Evolutionary conservation across 2,329 filamentous ascomycete genomes (phyloP).

Genomic region (Fusarium sp.): DNA sequence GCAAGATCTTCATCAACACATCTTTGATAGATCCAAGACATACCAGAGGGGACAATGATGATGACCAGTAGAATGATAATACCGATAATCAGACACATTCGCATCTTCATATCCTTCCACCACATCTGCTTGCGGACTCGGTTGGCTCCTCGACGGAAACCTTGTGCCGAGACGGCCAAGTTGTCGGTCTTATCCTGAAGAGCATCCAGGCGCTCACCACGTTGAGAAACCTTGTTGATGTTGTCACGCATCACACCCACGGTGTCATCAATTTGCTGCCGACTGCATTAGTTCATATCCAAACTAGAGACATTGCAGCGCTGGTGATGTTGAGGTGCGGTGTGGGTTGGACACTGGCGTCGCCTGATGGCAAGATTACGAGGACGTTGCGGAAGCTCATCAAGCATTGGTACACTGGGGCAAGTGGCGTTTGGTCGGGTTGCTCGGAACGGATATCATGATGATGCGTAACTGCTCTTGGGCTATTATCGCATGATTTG

Average conservation of each 20-base stretch:
- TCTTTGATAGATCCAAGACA: slow-evolving; percentile 6
- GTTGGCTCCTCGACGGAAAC: slow-evolving; percentile 96
- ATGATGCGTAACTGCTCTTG: neutral
- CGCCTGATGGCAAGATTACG: neutral
- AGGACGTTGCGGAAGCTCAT: neutral
- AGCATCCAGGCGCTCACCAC: slow-evolving; percentile 86
- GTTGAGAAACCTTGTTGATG: slow-evolving; percentile 94
- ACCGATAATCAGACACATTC: slow-evolving; percentile 91
- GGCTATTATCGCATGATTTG: neutral
- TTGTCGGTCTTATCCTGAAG: slow-evolving; percentile 96
- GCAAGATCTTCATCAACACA: neutral
- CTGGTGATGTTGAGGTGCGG: neutral
- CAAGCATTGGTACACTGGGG: neutral
- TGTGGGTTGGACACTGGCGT: neutral
- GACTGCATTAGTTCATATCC: slow-evolving; percentile 23
- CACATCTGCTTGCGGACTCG: slow-evolving; percentile 97
- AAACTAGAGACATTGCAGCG: neutral
- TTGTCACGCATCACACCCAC: slow-evolving; percentile 96
- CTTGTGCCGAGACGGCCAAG: slow-evolving; percentile 89
- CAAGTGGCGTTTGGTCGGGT: neutral
- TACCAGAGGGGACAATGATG: slow-evolving; percentile 94
- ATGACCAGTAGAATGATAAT: slow-evolving; percentile 91
- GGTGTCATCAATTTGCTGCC: slow-evolving; percentile 95
- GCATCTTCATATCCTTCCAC: slow-evolving; percentile 99
- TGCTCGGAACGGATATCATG: neutral